Base-by-base conservation (phyloP, 2,329 filamentous ascomycete genomes). In the Cryphonectria parasitica region DNA sequence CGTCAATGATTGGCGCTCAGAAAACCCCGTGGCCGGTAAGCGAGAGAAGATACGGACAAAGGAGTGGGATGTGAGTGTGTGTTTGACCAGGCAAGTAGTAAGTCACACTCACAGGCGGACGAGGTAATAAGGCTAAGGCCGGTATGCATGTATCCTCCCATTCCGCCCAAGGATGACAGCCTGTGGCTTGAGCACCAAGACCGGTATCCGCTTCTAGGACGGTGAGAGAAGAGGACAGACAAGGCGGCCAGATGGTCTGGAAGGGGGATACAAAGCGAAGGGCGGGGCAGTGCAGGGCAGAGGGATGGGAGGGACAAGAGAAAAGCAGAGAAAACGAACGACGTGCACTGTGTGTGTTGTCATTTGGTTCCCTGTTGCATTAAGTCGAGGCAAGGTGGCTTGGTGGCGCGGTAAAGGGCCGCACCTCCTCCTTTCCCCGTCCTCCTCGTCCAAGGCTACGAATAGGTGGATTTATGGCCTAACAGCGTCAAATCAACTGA, bases 61-160 rank as follows among this genome's bases (percentile, higher is more conserved):
- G 3, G 11, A 6, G 22, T 11, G 45, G 45, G 7, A 2, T 45
- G 45, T n/a, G 15, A 13, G 15, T 2, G 28, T 58, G 28, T 8
- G 45, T 31, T 54, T 31, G 5, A 34, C 54, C 54, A 19, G 5
- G 54, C 25, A 49, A 49, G 45, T n/a, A 49, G 22, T 7, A n/a
- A 7, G 17, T 19, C 45, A 49, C 22, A n/a, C 22, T 49, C 28
- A 31, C 15, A 31, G 15, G 5, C 10, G 25, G 54, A 58, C 39
- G 41, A 58, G 15, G 49, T 43, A 49, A 39, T 58, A 49, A 28
- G n/a, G 49, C n/a, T 58, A 66, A 58, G 64, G 64, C 49, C 64
- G 49, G 41, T 17, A 66, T 66, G 49, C 34, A 28, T 28, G 36
- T 43, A 28, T 39, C 31, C 58, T 19, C 19, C 31, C 34, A n/a